A percentile compares a stretch with the other conserved stretches of the same genome.
phyloP scores from a whole-genome alignment of 148 eudicot genomes.

The Fagopyrum tataricum region DNA sequence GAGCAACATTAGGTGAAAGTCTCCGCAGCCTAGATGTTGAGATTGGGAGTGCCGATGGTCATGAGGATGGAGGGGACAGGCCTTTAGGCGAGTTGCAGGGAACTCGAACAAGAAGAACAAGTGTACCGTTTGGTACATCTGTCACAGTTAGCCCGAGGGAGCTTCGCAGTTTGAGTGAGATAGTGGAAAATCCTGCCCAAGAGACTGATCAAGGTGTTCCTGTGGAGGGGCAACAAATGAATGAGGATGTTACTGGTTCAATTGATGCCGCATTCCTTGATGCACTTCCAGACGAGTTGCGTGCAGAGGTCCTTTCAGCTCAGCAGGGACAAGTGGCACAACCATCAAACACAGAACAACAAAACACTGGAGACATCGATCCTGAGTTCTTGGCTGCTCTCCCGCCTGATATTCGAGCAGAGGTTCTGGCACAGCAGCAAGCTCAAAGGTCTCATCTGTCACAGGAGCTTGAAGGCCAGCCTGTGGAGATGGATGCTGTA shows the following conservation, averaged over 20 bases:
- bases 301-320: conserved; percentile 93
- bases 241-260: conserved; percentile 63
- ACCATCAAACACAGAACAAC: conserved; percentile 28
- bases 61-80: conserved; percentile 91
- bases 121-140: conserved; percentile 48
- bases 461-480: conserved; percentile 95
- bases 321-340: conserved; percentile 67
- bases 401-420: conserved; percentile 93
- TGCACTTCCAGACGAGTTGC: conserved; percentile 96
- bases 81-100: conserved; percentile 40
- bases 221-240: conserved; percentile 39
- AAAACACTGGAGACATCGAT: conserved; percentile 40
- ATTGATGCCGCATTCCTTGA: conserved; percentile 96
- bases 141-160: conserved; percentile 52
- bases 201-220: conserved; percentile 55
- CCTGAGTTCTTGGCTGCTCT: conserved; percentile 99
- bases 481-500: conserved; percentile 97
- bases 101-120: conserved; percentile 58
- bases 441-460: conserved; percentile 90
- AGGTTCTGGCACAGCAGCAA: conserved; percentile 94
- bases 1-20: conserved; percentile 97
- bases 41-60: conserved; percentile 99
- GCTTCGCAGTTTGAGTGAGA: conserved; percentile 22
- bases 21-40: conserved; percentile 96
- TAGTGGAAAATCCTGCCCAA: conserved; percentile 34